Percentiles rank a stretch among this genome's conserved stretches.
Conservation (phyloP, 1,284 basidiomycete genomes). For the Leccinum pallidistipes region DNA sequence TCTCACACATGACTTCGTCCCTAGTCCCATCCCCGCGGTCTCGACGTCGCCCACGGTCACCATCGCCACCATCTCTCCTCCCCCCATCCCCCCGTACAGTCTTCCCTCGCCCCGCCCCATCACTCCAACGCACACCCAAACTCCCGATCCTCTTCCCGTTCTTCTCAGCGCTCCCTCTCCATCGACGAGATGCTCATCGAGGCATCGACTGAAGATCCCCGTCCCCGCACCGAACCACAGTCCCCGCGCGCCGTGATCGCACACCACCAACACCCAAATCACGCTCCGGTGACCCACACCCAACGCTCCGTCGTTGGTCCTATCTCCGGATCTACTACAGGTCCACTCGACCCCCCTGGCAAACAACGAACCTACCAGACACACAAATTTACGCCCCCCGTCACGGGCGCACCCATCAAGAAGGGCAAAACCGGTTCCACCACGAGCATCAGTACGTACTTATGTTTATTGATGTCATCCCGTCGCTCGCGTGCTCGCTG, state of each 20-base stretch:
- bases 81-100: constrained; percentile 17
- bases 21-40: constrained; percentile 18
- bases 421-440: constrained; percentile 47
- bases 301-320: constrained; percentile 25
- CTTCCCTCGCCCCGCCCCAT: constrained; percentile 17
- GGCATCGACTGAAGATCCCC: constrained; percentile 43
- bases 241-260: constrained; percentile 35
- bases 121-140: constrained; percentile 16
- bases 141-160: constrained; percentile 36
- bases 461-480: not conserved
- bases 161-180: constrained; percentile 37
- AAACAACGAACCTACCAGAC: constrained; percentile 55
- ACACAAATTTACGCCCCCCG: constrained; percentile 67
- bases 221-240: constrained; percentile 30
- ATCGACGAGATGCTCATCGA: constrained; percentile 67
- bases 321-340: constrained; percentile 19
- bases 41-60: constrained; percentile 25
- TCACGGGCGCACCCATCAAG: constrained; percentile 67
- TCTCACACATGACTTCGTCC: constrained; percentile 7
- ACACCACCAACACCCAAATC: constrained; percentile 33
- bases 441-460: constrained; percentile 24
- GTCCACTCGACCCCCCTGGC: constrained; percentile 39
- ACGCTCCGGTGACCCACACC: constrained; percentile 14
- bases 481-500: constrained; percentile 13
- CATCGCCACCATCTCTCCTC: constrained; percentile 24